A percentile compares a stretch with the other conserved stretches of the same genome.
These are phyloP conservation scores for Lentinula novae-zelandiae DNA, from an alignment of 1,284 basidiomycete species.

Conservation along the genomic window DNA sequence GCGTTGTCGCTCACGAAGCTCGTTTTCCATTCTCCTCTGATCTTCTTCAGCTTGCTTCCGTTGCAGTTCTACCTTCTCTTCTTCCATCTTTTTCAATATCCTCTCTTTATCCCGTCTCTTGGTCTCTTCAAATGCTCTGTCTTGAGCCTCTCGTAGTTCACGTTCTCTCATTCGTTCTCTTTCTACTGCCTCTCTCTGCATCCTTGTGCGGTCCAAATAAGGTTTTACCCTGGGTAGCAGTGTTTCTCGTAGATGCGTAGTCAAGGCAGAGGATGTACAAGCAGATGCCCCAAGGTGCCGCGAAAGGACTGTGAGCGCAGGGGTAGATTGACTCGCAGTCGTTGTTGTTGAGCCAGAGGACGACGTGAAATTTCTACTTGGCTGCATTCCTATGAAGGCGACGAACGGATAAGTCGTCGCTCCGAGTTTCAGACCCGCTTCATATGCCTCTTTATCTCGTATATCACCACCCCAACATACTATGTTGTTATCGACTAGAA, in stretches of 20 bases:
- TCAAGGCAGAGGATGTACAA: slow-evolving; percentile 62
- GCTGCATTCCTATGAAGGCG: slow-evolving; percentile 86
- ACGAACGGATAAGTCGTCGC: slow-evolving; percentile 71
- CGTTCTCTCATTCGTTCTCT: slow-evolving; percentile 44
- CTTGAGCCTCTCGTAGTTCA: slow-evolving; percentile 76
- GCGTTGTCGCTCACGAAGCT: slow-evolving; percentile 23
- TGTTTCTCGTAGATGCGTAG: slow-evolving; percentile 61
- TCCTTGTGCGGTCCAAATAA: slow-evolving; percentile 53
- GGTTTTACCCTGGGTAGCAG: slow-evolving; percentile 79
- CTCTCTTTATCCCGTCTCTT: slow-evolving; percentile 69
- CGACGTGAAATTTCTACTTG: slow-evolving; percentile 43
- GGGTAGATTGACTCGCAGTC: slow-evolving; percentile 31
- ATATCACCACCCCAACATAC: slow-evolving; percentile 76
- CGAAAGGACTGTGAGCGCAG: slow-evolving; percentile 74
- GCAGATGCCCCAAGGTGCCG: slow-evolving; percentile 72
- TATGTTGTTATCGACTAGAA: slow-evolving; percentile 68
- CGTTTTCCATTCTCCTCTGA: slow-evolving; percentile 25
- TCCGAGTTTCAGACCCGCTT: slow-evolving; percentile 6
- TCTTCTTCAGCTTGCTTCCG: slow-evolving; percentile 26
- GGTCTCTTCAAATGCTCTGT: slow-evolving; percentile 70
- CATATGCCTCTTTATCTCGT: slow-evolving; percentile 9
- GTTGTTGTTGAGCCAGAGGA: slow-evolving; percentile 35
- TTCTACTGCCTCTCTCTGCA: slow-evolving; percentile 43
- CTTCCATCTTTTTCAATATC: slow-evolving; percentile 49
- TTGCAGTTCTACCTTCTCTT: slow-evolving; percentile 37